These are phyloP conservation scores for Spergularia bocconei DNA, from an alignment of 148 eudicot species.

Conservation along the genomic window DNA sequence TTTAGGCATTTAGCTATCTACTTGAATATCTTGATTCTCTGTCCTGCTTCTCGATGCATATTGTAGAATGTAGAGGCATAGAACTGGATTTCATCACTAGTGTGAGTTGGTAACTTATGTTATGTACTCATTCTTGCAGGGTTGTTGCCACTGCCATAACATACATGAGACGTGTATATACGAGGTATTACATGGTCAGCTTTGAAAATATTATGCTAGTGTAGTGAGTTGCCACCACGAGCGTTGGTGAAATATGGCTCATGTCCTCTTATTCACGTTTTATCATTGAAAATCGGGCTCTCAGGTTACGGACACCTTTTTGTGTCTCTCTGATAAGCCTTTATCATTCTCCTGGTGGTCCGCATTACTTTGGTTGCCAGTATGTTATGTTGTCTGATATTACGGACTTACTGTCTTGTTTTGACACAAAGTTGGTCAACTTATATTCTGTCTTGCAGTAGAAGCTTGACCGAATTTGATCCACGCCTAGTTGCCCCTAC, in stretches of 20 bases:
- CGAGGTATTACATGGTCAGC: conserved; percentile 44
- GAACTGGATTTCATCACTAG: not conserved
- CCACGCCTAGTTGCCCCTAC: conserved; percentile 92
- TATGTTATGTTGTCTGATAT: not conserved
- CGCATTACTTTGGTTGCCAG: not conserved
- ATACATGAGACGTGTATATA: conserved; percentile 90
- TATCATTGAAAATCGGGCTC: not conserved
- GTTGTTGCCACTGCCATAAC: conserved; percentile 96
- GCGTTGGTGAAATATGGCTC: not conserved
- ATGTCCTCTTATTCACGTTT: not conserved
- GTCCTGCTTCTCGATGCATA: not conserved
- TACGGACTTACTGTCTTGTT: not conserved
- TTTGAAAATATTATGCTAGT: conserved; percentile 3
- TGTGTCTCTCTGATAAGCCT: not conserved
- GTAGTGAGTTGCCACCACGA: not conserved
- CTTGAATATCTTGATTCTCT: not conserved
- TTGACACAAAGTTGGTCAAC: not conserved
- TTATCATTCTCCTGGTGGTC: not conserved
- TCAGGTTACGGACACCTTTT: not conserved
- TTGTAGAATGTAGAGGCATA: not conserved
- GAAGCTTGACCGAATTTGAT: conserved; percentile 84
- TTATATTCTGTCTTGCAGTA: conserved; percentile 35
- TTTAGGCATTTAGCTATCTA: not conserved
- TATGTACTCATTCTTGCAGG: conserved; percentile 48
- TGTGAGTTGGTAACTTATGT: conserved; percentile 1